Evolutionary conservation across 306 rosid genomes (phyloP), one percentile per base, ranked within the genome.

Genomic region (Urtica urens): DNA sequence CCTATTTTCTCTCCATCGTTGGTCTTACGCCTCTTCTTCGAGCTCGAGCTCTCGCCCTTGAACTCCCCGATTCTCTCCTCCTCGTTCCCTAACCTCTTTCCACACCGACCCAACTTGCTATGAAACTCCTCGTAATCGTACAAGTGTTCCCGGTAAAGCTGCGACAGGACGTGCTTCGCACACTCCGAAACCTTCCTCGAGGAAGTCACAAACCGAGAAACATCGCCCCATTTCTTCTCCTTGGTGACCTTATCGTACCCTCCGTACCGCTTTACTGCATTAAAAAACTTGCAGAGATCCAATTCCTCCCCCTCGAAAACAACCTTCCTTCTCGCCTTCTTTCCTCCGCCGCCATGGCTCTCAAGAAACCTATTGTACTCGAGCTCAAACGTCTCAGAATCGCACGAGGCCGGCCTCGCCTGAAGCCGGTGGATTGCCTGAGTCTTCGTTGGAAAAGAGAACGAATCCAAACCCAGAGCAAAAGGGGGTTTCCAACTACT

Each of bases 391-490:
- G 97, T 90, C 74, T 68, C 59, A 31, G 94, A 70, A 49, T 84
- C 95, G 14, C 77, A 70, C 0, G 93, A 67, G 4, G 97, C 79
- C 35, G 95, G 80, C 22, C 97, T 72, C 2, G 69, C 82, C 87
- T 90, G 97, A 46, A 90, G 57, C 59, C 85, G 87, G 38, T 90
- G 97, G 69, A 90, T 90, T 6, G 84, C 95, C 56, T 90, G 97
- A 0, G 92, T 79, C 34, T 90, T 90, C 0, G 97, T 90, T 1
- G 92, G 95, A 38, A 90, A 90, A 30, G 83, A 70, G 38, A 84
- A 90, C 25, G 66, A 31, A 45, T 81, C 68, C 21, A 77, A 62
- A 62, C 75, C 66, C 76, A 90, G 72, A 7, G 84, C 92, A 81
- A 90, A 84, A 34, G 95, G 97, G 42, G 97, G 95, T 59, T 84